Conservation (phyloP, 306 rosid genomes). For the Vachellia pachyceras region DNA sequence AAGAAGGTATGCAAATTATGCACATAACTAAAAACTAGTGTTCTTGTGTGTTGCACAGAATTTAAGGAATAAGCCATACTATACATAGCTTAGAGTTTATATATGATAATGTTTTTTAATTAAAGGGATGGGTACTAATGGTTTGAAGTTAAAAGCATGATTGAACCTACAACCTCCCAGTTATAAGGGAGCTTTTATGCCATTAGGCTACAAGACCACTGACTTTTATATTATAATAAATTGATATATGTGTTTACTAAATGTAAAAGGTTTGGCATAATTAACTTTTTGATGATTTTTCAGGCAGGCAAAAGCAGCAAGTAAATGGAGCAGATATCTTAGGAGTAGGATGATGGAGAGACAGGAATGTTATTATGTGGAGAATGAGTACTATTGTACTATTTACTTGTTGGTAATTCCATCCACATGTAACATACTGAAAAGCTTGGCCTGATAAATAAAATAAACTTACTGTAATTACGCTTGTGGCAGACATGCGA, state of each 20-base stretch:
- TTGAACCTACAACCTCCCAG: too few relatives aligned
- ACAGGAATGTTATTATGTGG: slow-evolving; percentile 23
- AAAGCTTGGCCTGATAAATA: slow-evolving; percentile 40
- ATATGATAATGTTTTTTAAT: slow-evolving; percentile 67
- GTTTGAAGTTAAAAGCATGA: too few relatives aligned
- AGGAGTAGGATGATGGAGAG: slow-evolving; percentile 37
- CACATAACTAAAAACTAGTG: not conserved
- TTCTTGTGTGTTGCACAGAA: not conserved
- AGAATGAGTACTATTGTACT: slow-evolving; percentile 25
- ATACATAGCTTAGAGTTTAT: not conserved
- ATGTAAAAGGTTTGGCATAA: not conserved
- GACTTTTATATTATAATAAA: too few relatives aligned
- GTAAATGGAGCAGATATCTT: slow-evolving; percentile 34
- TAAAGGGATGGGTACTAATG: too few relatives aligned
- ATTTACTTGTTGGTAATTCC: slow-evolving; percentile 23
- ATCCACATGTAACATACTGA: slow-evolving; percentile 34
- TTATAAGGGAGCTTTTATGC: too few relatives aligned
- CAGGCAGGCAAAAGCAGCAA: slow-evolving; percentile 61
- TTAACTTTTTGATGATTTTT: slow-evolving; percentile 28
- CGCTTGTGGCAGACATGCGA: not conserved
- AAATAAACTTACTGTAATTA: slow-evolving; percentile 19
- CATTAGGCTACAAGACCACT: too few relatives aligned
- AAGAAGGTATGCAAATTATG: slow-evolving; percentile 57
- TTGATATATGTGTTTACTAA: slow-evolving; percentile 2
- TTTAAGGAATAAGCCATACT: not conserved